Conservation (phyloP, 2,329 filamentous ascomycete genomes). For the Xylariales sp. region DNA sequence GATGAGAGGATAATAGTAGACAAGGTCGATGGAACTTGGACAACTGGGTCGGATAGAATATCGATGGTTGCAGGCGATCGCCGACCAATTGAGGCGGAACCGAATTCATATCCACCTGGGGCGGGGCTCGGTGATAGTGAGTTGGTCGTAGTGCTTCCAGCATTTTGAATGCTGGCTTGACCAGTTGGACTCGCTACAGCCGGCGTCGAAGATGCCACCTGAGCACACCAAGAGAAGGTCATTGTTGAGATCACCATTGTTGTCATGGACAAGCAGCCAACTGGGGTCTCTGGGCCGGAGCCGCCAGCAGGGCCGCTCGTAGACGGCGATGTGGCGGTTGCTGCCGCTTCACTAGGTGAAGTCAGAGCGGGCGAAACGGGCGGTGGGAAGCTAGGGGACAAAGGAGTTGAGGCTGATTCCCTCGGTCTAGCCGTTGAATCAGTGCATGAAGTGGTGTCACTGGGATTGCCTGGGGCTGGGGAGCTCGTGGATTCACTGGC, state of each 20-base stretch:
- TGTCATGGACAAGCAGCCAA: constrained; percentile 45
- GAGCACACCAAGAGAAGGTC: constrained; percentile 49
- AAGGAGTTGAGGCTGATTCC: constrained; percentile 33
- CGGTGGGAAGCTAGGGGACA: constrained; percentile 41
- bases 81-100: constrained; percentile 32
- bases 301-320: constrained; percentile 2
- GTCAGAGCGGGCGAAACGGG: constrained; percentile 39
- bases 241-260: constrained; percentile 46
- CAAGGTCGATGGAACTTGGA: constrained; percentile 42
- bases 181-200: constrained; percentile 24
- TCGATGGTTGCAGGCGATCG: constrained; percentile 37
- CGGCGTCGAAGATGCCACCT: constrained; percentile 41
- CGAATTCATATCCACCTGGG: constrained; percentile 44
- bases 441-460: constrained; percentile 35
- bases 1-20: constrained; percentile 43
- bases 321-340: constrained; percentile 32
- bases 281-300: constrained; percentile 31
- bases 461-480: constrained; percentile 24
- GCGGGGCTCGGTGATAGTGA: constrained; percentile 28
- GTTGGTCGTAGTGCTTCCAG: constrained; percentile 4
- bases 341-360: constrained; percentile 10
- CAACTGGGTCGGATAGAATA: background rate
- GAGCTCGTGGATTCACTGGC: constrained; percentile 35
- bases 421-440: constrained; percentile 30
- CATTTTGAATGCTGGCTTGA: constrained; percentile 25